phyloP scores from a whole-genome alignment of 2,329 filamentous ascomycete species.

The Camptophora hylomeconis region DNA sequence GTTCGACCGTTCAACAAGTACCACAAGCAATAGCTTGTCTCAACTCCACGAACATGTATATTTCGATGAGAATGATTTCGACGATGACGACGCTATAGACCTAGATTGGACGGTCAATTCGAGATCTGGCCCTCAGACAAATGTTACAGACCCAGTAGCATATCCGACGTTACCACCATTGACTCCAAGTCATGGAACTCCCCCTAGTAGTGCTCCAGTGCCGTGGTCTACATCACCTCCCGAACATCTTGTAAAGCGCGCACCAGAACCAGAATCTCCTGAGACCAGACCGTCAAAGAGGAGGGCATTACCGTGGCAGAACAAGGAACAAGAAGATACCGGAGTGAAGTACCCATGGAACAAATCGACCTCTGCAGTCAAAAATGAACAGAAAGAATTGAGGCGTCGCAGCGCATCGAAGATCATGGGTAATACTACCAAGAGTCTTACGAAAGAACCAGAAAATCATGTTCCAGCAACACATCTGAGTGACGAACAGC shows the following conservation, averaged over 20 bases:
- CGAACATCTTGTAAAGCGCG: conserved; percentile 22
- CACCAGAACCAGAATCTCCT: conserved; percentile 14
- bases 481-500: conserved; percentile 74
- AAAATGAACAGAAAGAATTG: conserved; percentile 64
- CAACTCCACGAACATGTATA: conserved; percentile 39
- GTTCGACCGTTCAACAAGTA: conserved; percentile 16
- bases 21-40: conserved; percentile 20
- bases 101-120: too few relatives aligned
- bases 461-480: conserved; percentile 30
- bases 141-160: conserved; percentile 40
- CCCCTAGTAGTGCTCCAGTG: conserved; percentile 42
- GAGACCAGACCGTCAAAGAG: conserved; percentile 39
- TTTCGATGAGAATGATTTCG: conserved; percentile 73
- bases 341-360: conserved; percentile 49
- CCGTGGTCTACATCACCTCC: conserved; percentile 57
- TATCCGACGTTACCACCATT: conserved; percentile 24
- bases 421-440: conserved; percentile 28
- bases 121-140: too few relatives aligned
- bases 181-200: conserved; percentile 5
- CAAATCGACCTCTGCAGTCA: conserved; percentile 57
- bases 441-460: conserved; percentile 26
- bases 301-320: conserved; percentile 50
- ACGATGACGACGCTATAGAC: conserved; percentile 67
- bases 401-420: conserved; percentile 43
- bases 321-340: conserved; percentile 19